Evolutionary conservation across 176 grass and related monocot genomes (phyloP).

Genomic region (Saccharum officinarum): DNA sequence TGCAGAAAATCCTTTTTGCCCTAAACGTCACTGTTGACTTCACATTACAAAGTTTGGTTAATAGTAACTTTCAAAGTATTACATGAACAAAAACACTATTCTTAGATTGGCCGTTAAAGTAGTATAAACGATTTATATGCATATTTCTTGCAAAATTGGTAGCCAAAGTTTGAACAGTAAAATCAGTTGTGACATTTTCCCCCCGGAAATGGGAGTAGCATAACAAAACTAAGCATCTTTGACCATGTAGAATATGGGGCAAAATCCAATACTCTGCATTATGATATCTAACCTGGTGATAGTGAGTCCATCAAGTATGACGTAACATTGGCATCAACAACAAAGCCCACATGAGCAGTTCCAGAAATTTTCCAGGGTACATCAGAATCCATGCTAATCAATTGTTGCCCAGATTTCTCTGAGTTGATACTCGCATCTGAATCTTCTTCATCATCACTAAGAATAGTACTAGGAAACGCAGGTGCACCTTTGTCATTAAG

Average conservation of each 20-base stretch:
- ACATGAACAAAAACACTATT: not conserved
- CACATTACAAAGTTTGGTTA: not conserved
- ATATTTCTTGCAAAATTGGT: not conserved
- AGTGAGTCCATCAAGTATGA: slow-evolving; percentile 98
- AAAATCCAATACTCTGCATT: not conserved
- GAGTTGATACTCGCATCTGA: slow-evolving; percentile 85
- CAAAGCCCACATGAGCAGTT: slow-evolving; percentile 82
- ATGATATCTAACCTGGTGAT: slow-evolving; percentile 73
- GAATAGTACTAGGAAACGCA: slow-evolving; percentile 60
- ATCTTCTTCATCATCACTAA: slow-evolving; percentile 95
- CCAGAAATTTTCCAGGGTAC: slow-evolving; percentile 66
- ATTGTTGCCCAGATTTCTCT: slow-evolving; percentile 72
- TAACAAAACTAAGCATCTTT: not conserved
- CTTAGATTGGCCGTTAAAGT: not conserved
- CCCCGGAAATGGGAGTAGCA: not conserved
- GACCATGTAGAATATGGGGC: not conserved
- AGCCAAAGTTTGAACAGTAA: not conserved
- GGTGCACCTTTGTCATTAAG: slow-evolving; percentile 57
- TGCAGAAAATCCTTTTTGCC: not conserved
- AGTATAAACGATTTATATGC: not conserved
- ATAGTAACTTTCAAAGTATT: not conserved
- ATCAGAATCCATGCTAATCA: slow-evolving; percentile 46
- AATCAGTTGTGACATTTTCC: not conserved
- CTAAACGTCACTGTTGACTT: not conserved
- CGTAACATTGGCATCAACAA: slow-evolving; percentile 99